Base-by-base conservation (phyloP, 176 grass and related monocot species). In the Carex littledalei region DNA sequence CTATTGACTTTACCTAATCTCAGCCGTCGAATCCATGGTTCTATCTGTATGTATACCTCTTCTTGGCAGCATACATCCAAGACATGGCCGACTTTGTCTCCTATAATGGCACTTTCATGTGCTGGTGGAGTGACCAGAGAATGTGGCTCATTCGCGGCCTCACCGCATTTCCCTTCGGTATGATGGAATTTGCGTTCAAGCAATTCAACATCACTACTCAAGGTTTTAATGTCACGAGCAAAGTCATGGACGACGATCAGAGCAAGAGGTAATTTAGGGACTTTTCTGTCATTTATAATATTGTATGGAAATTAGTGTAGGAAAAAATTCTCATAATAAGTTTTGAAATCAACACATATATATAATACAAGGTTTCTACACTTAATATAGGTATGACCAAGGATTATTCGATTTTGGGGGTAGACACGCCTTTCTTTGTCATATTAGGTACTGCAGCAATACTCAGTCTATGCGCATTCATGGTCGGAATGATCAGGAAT, bases 31-130 rank as follows among this genome's bases (percentile, higher is more conserved):
- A 90, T 45, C 85, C 81, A n/a, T 84, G 85, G 85, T 87, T 90
- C 85, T 90, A 90, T 62, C 50, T 90, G 55, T 87, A 87, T 67
- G 80, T 31, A 45, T 90, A 87, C 75, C 89, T 90, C 63, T 90
- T 90, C 55, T 67, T 87, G 3, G 85, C 85, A 63, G 37, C 89
- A 2, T 87, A 90, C 13, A 37, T 69, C 56, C 81, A 75, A 74
- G 85, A 87, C 56, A 78, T 90, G 41, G 9, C 45, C 6, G 89
- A 90, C 3, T 90, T 90, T 16, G 35, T 90, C 1, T 29, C 39
- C n/a, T 83, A 83, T 12, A 67, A 83, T n/a, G 80, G 59, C 20
- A 83, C 37, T 24, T 63, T 83, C 21, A 52, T 1, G 21, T 35
- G 62, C 24, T 83, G 80, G 80, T 83, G 80, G 80, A 83, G 80